Evolutionary conservation across 225 moss, liverwort and hornwort genomes (phyloP), one percentile per base, ranked within the genome.

Genomic region (Takakia lepidozioides): DNA sequence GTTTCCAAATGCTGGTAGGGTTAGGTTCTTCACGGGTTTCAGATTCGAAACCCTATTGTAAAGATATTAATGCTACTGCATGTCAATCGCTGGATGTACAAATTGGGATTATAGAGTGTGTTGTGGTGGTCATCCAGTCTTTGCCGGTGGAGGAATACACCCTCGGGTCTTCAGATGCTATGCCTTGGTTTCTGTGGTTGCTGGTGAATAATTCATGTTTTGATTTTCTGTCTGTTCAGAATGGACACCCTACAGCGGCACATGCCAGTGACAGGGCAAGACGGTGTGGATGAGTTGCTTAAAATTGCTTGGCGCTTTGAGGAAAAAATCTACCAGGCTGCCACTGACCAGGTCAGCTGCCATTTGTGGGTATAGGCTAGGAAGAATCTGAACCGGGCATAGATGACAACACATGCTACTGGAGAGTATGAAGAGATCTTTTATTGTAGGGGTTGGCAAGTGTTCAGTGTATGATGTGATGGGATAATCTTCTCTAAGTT

Each of bases 271-370:
- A 51, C 71, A 2, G 68, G 81, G 20, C 39, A 55, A 48, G 76
- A 83, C 20, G 75, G 68, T 35, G 52, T 66, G 22, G 58, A 65
- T 21, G 83, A 87, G 55, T 68, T 76, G 25, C 51, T 74, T 37
- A 74, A 69, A 49, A 58, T 83, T 50, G 76, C 86, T 9, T 67
- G 71, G 63, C 76, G 80, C 39, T 83, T 83, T 41, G 80, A 87
- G 60, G 83, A 87, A 60, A 80, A 76, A 46, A 80, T 80, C 19
- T 87, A 73, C 46, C 64, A 69, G 48, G 63, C 53, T 36, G 80
- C 83, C 54, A 74, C 66, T 11, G 76, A 77, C 46, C 80, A 76
- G 65, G 83, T 80, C 11, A 35, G 1, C 8, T 27, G 3, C 7
- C 11, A 6, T 8, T 25, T 7, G 32, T 32, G 8, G 7, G 8